These are phyloP conservation scores for Acacia confusa DNA, from an alignment of 306 rosid species.

Conservation along the genomic window DNA sequence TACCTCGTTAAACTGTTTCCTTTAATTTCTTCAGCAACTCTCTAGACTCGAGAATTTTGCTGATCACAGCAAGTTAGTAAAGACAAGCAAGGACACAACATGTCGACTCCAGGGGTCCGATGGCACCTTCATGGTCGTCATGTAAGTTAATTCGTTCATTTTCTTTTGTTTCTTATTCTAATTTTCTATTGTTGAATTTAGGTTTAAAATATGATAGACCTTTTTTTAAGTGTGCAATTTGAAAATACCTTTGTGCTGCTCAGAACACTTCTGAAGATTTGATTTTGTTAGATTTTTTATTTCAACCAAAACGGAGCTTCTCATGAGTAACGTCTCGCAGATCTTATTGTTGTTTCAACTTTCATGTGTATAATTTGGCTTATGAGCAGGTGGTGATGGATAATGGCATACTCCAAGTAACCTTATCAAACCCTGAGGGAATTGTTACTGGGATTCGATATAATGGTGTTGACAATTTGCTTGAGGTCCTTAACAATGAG, in stretches of 20 bases:
- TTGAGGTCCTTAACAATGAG: constrained; percentile 83
- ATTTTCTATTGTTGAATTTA: background rate
- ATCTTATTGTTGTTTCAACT: background rate
- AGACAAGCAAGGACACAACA: constrained; percentile 38
- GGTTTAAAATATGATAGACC: background rate
- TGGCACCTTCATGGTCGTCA: constrained; percentile 56
- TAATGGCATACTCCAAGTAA: constrained; percentile 87
- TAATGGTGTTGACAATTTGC: constrained; percentile 77
- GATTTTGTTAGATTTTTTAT: background rate
- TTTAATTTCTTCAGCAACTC: constrained; percentile 17
- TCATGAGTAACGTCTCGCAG: background rate
- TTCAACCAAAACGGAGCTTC: background rate
- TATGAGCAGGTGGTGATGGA: constrained; percentile 85
- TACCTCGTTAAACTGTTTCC: constrained; percentile 14
- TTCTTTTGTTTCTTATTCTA: background rate
- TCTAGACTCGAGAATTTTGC: constrained; percentile 14
- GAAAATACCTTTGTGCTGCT: background rate
- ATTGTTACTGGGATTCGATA: constrained; percentile 80
- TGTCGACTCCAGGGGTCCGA: constrained; percentile 59
- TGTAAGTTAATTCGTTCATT: constrained; percentile 47
- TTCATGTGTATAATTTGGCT: constrained; percentile 16
- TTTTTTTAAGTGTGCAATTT: background rate
- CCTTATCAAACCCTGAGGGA: constrained; percentile 83
- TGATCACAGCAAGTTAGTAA: constrained; percentile 20
- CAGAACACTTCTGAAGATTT: background rate